Base-by-base conservation (phyloP, 169 alveolate species). In the Pseudocohnilembus persalinus region DNA sequence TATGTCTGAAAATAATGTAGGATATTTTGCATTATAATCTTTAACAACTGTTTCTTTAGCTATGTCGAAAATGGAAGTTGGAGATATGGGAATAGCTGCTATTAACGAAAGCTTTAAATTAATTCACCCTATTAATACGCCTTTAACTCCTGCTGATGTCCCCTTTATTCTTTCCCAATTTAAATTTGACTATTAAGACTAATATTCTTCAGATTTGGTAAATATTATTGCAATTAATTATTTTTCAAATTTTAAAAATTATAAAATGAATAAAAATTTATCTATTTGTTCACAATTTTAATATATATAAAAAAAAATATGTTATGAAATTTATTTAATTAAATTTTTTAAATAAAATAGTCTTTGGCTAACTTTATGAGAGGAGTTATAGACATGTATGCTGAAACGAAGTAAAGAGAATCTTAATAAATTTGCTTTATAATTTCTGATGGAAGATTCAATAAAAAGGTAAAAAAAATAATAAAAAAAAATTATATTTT, bases 391-490 rank as follows among this genome's bases (percentile, higher is more conserved):
- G 90, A 92, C 63, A 82, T 89, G 68, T 89, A 93, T 76, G 89
- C 64, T 31, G 89, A 90, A 76, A 78, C 85, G 31, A 90, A 89
- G 83, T 65, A 84, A 35, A 82, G 82, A 31, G 89, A 85, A 75
- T 74, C 89, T 74, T 93, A 92, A 68, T 96, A 96, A 89, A 93
- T 98, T 78, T 97, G 96, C 76, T 94, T 98, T 73, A 97, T 98
- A 15, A 96, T 98, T 29, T 95, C 99, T 63, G 99, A 98, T 90
- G 99, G 99, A n/a, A 97, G 99, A 91, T 96, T 98, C 89, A 98
- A 98, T 89, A 98, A 98, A 92, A 93, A 95, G 79, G 96, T 96
- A 84, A 98, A 96, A 4, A 93, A 94, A 75, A 96, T 95, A 11
- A 97, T 96, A 88, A 87, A 97, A 31, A 94, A 94, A 64, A 91